phyloP scores from a whole-genome alignment of 148 eudicot genomes.

The Tetragonia tetragonoides region DNA sequence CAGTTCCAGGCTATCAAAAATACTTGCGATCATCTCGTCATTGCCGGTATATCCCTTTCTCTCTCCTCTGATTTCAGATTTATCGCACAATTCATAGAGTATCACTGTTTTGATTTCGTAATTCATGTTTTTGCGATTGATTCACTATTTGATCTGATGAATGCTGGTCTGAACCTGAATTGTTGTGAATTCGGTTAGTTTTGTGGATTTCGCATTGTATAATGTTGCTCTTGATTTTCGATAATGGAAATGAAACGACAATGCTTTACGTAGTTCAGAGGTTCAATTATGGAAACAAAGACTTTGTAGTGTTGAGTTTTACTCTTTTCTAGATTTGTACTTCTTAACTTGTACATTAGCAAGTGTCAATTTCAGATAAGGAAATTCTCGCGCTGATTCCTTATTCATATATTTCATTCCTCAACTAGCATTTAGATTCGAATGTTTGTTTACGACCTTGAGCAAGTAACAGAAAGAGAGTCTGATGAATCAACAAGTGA shows the following conservation, averaged over 20 bases:
- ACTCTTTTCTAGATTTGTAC: background rate
- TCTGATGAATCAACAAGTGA: background rate
- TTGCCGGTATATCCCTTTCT: constrained; percentile 54
- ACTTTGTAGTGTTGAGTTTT: background rate
- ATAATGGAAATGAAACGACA: background rate
- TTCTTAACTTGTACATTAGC: background rate
- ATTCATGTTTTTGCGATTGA: background rate
- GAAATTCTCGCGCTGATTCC: too few species aligned
- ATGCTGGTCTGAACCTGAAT: constrained; percentile 1
- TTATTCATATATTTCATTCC: background rate
- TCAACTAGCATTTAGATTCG: background rate
- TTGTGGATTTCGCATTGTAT: background rate
- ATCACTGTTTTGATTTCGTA: background rate
- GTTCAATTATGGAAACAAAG: background rate
- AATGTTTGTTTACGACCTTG: too few species aligned
- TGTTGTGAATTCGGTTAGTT: constrained; percentile 5
- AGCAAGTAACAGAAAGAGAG: constrained; percentile 1
- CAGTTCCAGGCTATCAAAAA: constrained; percentile 80
- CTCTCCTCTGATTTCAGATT: constrained; percentile 7
- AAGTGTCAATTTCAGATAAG: background rate
- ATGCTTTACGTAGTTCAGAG: background rate
- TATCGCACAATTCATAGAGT: constrained; percentile 4
- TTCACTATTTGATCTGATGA: background rate
- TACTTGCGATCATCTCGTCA: constrained; percentile 61
- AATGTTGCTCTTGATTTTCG: background rate